Evolutionary conservation across 2,329 filamentous ascomycete species (phyloP), one percentile per base, ranked within the genome.

Genomic region (Tolypocladium pustulatum): DNA sequence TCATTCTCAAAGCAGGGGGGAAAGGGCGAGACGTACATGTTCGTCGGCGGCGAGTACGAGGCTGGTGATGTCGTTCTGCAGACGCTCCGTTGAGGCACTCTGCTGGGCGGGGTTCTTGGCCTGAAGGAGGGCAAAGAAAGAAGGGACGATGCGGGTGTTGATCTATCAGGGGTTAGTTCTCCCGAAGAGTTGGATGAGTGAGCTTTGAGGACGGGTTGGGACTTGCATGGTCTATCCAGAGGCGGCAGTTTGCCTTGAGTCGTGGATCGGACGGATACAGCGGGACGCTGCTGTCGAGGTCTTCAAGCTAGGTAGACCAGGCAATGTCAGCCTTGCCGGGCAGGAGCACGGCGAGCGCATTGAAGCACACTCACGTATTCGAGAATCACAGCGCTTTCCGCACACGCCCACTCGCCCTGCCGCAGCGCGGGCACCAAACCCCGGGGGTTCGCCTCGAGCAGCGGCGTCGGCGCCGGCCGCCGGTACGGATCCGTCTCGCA

Each of bases 401-500:
- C 87, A 66, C 87, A 91, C 0, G 86, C 85, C 89, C 90, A 96
- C 61, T 90, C 84, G 13, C 87, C 88, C 70, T 94, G 87, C 43
- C 85, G 80, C 59, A 96, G 79, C 10, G 86, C 88, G 9, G 91
- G 91, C 2, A 95, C 88, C 9, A 89, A 76, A 1, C 89, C 89
- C 57, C 86, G 78, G 2, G 89, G 88, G 64, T 91, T 93, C 56
- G 91, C 83, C 63, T 91, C 88, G 30, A 91, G 78, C 36, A 93
- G 75, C 17, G 72, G 68, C 49, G 69, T 68, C 10, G 83, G 68
- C 32, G 69, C 70, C 4, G 85, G 88, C 62, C 89, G 88, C 64
- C 86, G 83, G 68, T 90, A 91, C 9, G 90, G 88, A 67, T 95
- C 88, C 53, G 90, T 85, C 72, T 96, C 91, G 65, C 91, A 86